These are phyloP conservation scores for Tephrocybe sp. DNA, from an alignment of 768 basidiomycete genomes.

Conservation along the genomic window DNA sequence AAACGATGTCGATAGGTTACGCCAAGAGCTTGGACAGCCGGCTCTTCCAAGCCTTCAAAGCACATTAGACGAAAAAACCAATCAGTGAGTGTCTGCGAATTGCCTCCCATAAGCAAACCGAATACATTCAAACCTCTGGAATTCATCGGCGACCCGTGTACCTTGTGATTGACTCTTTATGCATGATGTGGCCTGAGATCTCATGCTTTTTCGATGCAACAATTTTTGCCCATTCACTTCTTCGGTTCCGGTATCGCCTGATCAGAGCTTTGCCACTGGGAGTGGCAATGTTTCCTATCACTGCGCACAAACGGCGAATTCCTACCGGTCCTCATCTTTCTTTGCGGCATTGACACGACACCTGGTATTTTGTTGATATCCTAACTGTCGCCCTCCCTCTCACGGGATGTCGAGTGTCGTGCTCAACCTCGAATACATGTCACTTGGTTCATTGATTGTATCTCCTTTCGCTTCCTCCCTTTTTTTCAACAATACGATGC, in stretches of 20 bases:
- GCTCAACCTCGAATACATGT: neutral
- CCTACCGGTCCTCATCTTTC: neutral
- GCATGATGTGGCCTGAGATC: too few relatives aligned
- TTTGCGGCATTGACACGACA: constrained; percentile 10
- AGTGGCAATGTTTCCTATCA: too few relatives aligned
- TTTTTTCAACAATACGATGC: neutral
- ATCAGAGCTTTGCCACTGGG: too few relatives aligned
- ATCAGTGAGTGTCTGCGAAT: constrained; percentile 37
- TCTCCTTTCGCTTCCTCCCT: neutral
- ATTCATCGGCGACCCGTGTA: neutral
- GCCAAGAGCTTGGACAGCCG: constrained; percentile 72
- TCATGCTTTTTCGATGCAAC: neutral
- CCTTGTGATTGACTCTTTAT: constrained; percentile 1
- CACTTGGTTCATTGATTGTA: neutral
- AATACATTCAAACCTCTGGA: neutral
- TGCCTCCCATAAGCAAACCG: too few relatives aligned
- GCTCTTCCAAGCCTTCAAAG: constrained; percentile 70
- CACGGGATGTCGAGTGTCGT: too few relatives aligned
- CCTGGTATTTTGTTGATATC: neutral
- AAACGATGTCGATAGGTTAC: constrained; percentile 70
- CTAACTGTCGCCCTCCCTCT: neutral
- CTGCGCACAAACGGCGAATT: too few relatives aligned
- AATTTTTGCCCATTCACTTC: neutral
- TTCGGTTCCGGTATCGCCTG: neutral
- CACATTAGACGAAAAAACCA: constrained; percentile 70